Base-by-base conservation (phyloP, 345 rosid genomes). In the Aegle marmelos region DNA sequence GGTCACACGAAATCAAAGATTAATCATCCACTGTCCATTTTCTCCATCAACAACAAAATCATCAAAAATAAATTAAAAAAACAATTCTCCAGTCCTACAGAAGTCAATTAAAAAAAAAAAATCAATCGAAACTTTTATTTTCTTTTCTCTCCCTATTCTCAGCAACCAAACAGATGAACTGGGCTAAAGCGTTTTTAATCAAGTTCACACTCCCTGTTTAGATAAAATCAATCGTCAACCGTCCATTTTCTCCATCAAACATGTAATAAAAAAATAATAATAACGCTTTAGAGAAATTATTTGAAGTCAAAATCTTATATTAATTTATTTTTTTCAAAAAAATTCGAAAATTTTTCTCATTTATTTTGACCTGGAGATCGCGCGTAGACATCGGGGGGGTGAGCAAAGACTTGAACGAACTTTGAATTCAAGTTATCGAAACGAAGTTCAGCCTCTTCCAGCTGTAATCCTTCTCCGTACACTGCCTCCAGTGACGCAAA, bases 361-460 rank as follows among this genome's bases (percentile, higher is more conserved):
- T 4, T 7, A 28, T 50, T 50, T 21, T 10, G 61, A 93, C 99
- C 99, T 63, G 98, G 98, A 83, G 99, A 90, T 48, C 98, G 95
- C 67, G 99, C 92, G 74, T 83, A 94, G 81, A 87, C 77, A 1
- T 94, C 84, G 19, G 99, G 98, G 56, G 84, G 56, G 57, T 89
- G 86, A 77, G 86, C 93, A 81, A 94, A 97, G 66, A 84, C 79
- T 50, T 89, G 36, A 41, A 82, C 72, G 79, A 94, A 97, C 84
- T 90, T 93, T 6, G 92, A 78, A 64, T 88, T 87, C 78, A 93
- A 14, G 19, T 64, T 77, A 50, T 94, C 91, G 82, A 94, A 97
- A 10, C 99, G 92, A 57, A 83, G 80, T 76, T 86, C 80, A 37
- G 98, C 95, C 86, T 92, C 99, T 68, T 92, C 90, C 17, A 89